phyloP scores from a whole-genome alignment of 148 eudicot species.

The Polygonum maritimum region DNA sequence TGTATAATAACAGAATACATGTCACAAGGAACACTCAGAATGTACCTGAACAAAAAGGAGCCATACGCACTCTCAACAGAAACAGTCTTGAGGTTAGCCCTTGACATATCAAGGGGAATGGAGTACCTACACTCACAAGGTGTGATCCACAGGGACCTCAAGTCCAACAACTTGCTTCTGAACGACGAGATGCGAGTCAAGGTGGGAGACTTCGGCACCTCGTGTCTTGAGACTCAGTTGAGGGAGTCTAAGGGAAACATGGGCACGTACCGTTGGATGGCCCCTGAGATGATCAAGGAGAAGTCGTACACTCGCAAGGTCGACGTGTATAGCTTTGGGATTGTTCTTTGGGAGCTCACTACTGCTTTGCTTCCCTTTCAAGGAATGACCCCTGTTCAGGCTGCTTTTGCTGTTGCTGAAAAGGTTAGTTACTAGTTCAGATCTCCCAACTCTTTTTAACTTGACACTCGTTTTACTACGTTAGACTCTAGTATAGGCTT shows the following conservation, averaged over 20 bases:
- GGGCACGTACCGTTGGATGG: constrained; percentile 99
- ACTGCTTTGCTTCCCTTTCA: constrained; percentile 95
- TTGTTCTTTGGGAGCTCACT: constrained; percentile 94
- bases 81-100: constrained; percentile 77
- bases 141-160: constrained; percentile 90
- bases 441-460: not conserved
- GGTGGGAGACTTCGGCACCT: constrained; percentile 95
- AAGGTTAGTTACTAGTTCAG: constrained; percentile 39
- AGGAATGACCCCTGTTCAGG: constrained; percentile 99
- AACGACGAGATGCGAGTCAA: constrained; percentile 97
- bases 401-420: constrained; percentile 92
- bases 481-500: too few relatives aligned
- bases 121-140: constrained; percentile 96
- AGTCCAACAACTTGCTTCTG: constrained; percentile 76
- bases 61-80: constrained; percentile 91
- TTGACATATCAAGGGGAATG: constrained; percentile 95
- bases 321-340: constrained; percentile 93
- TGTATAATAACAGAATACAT: constrained; percentile 97
- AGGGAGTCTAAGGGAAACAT: constrained; percentile 77
- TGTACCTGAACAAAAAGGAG: constrained; percentile 96
- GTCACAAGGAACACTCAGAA: constrained; percentile 96
- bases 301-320: constrained; percentile 79
- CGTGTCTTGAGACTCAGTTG: constrained; percentile 87
- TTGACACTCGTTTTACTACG: too few relatives aligned
- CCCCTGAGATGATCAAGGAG: constrained; percentile 96